A percentile compares a stretch with the other conserved stretches of the same genome.
Conservation (phyloP, 208 protist species). For the Crithidia mellificae region DNA sequence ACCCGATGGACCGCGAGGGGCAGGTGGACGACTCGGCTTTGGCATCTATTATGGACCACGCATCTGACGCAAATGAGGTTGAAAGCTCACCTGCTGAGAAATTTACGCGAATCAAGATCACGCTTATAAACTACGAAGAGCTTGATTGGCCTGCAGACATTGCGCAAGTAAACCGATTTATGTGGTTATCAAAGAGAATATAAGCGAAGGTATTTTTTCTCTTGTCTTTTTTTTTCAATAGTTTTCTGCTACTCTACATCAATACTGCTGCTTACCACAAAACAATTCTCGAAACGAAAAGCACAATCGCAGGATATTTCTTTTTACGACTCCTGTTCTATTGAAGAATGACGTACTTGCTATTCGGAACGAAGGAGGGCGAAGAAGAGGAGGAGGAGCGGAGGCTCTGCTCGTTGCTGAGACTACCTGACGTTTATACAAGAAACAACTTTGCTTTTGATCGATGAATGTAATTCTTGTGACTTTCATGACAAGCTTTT, state of each 20-base stretch:
- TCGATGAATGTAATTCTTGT: too few species aligned
- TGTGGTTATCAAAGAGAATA: slow-evolving; percentile 8
- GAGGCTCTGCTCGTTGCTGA: too few species aligned
- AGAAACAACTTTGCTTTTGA: too few species aligned
- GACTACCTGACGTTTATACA: too few species aligned
- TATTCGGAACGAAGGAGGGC: too few species aligned
- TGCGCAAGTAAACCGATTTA: background rate
- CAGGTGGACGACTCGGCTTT: background rate
- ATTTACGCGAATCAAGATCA: background rate
- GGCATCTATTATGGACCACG: background rate
- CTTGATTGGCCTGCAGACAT: slow-evolving; percentile 17
- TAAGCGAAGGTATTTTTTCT: background rate
- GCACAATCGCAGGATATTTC: too few species aligned
- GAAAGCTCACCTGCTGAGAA: background rate
- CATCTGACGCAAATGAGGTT: background rate
- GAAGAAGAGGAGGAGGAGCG: too few species aligned
- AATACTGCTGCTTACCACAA: too few species aligned
- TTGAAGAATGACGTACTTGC: too few species aligned
- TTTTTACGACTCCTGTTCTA: too few species aligned
- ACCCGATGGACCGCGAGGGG: background rate
- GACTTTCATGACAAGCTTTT: too few species aligned
- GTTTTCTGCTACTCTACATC: background rate
- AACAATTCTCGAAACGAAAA: too few species aligned
- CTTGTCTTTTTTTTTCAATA: background rate
- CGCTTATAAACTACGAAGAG: slow-evolving; percentile 28